These are phyloP conservation scores for Pythium angustatum DNA, from an alignment of 352 stramenopile species.

Conservation along the genomic window DNA sequence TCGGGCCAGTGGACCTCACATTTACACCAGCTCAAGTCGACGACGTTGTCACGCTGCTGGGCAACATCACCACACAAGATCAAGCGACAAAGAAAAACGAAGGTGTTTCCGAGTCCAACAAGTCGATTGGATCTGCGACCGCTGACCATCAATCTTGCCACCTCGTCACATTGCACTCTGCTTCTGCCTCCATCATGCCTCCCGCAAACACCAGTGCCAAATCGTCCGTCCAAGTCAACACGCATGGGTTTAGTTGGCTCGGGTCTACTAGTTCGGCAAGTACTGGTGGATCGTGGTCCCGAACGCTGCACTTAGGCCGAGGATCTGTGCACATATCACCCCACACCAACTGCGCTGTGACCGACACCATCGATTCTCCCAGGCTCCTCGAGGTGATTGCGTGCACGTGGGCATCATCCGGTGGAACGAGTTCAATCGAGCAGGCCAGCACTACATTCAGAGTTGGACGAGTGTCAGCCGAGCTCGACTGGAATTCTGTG, in stretches of 20 bases:
- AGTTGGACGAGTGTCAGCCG: constrained; percentile 1
- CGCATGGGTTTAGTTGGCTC: constrained; percentile 12
- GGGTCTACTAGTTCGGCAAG: neutral
- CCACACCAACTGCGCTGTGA: neutral
- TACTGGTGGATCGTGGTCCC: neutral
- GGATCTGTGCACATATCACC: neutral
- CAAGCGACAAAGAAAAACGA: neutral
- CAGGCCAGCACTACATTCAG: constrained; percentile 4
- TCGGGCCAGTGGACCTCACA: constrained; percentile 3
- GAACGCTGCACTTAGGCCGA: constrained; percentile 3
- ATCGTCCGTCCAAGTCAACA: neutral
- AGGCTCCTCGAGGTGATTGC: constrained; percentile 17
- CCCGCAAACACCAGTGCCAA: neutral
- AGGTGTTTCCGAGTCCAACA: neutral
- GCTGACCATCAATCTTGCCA: neutral
- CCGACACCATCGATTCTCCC: neutral
- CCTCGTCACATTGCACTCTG: constrained; percentile 23
- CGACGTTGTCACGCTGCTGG: constrained; percentile 12
- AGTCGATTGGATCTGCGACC: neutral
- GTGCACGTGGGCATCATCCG: constrained; percentile 11
- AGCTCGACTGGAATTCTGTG: constrained; percentile 11
- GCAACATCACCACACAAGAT: neutral
- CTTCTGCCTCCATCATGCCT: neutral
- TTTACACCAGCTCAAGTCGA: constrained; percentile 2
- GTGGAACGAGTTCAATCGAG: too few relatives aligned